Percentiles rank a stretch among this genome's conserved stretches.
Evolutionary conservation across 331 rosid genomes (phyloP).

Genomic region (Quercus phellos): DNA sequence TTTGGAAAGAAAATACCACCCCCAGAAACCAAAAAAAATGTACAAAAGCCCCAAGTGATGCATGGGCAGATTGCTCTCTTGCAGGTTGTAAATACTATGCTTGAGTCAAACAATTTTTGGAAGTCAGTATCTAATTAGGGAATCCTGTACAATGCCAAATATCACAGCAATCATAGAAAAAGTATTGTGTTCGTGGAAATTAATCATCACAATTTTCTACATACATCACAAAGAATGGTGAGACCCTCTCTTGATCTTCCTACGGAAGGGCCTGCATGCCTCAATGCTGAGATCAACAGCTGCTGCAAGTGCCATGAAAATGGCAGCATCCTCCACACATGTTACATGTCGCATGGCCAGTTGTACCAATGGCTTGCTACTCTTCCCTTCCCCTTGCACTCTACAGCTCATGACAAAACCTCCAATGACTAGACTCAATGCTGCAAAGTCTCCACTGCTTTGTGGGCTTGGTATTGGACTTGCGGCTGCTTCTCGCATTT

Average conservation of each 20-base stretch:
- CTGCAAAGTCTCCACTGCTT: constrained; percentile 84
- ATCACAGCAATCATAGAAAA: constrained; percentile 29
- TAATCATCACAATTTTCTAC: constrained; percentile 2
- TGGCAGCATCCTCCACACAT: constrained; percentile 82
- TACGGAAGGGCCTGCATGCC: constrained; percentile 73
- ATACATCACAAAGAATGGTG: constrained; percentile 39
- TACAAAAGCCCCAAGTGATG: constrained; percentile 5
- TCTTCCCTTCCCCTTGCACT: constrained; percentile 83
- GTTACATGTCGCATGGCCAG: constrained; percentile 83
- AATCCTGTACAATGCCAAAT: constrained; percentile 50
- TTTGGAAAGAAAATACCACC: background rate
- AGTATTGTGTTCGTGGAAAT: constrained; percentile 11
- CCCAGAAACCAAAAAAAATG: background rate
- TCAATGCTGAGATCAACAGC: constrained; percentile 80
- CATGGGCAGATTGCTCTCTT: background rate
- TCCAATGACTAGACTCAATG: constrained; percentile 50
- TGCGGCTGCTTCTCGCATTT: constrained; percentile 38
- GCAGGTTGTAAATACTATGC: background rate
- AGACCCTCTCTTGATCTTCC: constrained; percentile 58
- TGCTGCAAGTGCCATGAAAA: constrained; percentile 90
- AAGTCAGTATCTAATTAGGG: constrained; percentile 17
- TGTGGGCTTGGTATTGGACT: constrained; percentile 84
- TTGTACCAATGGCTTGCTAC: constrained; percentile 65
- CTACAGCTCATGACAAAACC: constrained; percentile 90
- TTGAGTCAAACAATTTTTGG: constrained; percentile 21